Conservation (phyloP, 78 protist species). For the Capsaspora owczarzaki region DNA sequence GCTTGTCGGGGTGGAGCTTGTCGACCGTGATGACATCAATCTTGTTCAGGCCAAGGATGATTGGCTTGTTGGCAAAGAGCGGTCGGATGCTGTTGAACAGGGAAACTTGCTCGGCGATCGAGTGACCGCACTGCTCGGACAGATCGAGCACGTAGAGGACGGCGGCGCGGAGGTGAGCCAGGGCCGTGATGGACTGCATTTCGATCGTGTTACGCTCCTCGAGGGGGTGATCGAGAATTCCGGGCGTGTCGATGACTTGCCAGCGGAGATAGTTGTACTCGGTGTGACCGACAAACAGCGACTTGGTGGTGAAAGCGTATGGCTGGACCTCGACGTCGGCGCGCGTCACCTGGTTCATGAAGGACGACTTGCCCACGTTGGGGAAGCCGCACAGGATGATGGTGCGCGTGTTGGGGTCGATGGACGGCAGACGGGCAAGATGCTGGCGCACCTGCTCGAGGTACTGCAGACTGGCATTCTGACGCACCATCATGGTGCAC, state of each 20-base stretch:
- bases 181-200: slow-evolving; percentile 99
- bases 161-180: slow-evolving; percentile 92
- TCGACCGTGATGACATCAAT: slow-evolving; percentile 61
- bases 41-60: slow-evolving; percentile 88
- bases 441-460: slow-evolving; percentile 98
- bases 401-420: slow-evolving; percentile 97
- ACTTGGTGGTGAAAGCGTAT: slow-evolving; percentile 99
- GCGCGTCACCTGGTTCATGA: slow-evolving; percentile 93
- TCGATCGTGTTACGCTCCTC: slow-evolving; percentile 99
- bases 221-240: slow-evolving; percentile 95
- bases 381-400: slow-evolving; percentile 91
- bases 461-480: slow-evolving; percentile 72
- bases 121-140: slow-evolving; percentile 89
- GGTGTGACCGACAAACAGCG: slow-evolving; percentile 97
- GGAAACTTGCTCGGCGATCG: slow-evolving; percentile 79
- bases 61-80: slow-evolving; percentile 95
- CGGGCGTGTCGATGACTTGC: slow-evolving; percentile 99
- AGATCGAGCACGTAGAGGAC: slow-evolving; percentile 92
- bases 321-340: slow-evolving; percentile 99
- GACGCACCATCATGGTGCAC: slow-evolving; percentile 88
- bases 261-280: slow-evolving; percentile 89
- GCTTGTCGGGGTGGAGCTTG: slow-evolving; percentile 55
- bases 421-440: slow-evolving; percentile 94
- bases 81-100: slow-evolving; percentile 90
- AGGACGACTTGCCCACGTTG: slow-evolving; percentile 96